Evolutionary conservation across 2,329 filamentous ascomycete genomes (phyloP).

Genomic region (Ploettnerulaceae sp.): DNA sequence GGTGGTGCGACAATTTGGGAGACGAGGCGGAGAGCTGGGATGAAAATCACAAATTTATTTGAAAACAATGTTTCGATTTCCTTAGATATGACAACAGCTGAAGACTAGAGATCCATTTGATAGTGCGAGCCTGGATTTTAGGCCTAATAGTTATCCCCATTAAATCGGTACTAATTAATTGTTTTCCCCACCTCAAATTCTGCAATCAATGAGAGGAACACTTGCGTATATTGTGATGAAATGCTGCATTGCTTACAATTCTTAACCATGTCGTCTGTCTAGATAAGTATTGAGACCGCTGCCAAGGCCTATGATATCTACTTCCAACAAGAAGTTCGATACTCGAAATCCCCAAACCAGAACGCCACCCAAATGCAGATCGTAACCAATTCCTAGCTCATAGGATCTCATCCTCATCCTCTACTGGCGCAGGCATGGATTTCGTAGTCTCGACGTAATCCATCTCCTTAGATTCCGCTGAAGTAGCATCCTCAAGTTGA

Average conservation of each 20-base stretch:
- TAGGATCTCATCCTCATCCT: conserved; percentile 28
- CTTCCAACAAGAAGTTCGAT: background rate
- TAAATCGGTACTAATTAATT: too few species aligned
- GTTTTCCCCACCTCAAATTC: too few species aligned
- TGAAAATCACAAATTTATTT: too few species aligned
- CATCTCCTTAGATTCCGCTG: conserved; percentile 7
- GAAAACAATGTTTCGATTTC: too few species aligned
- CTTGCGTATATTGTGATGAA: too few species aligned
- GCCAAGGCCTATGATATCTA: conserved; percentile 23
- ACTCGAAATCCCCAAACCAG: conserved; percentile 11
- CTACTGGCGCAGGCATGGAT: conserved; percentile 4
- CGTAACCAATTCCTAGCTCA: conserved; percentile 12
- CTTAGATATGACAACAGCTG: too few species aligned
- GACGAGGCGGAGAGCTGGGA: background rate
- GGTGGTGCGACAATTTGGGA: conserved; percentile 1
- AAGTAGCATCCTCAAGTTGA: conserved; percentile 13
- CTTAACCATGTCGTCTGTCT: too few species aligned
- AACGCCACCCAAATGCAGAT: conserved; percentile 23
- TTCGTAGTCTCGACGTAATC: conserved; percentile 7
- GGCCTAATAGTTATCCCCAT: too few species aligned
- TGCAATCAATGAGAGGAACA: too few species aligned
- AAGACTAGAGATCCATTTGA: too few species aligned
- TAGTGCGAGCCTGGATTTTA: too few species aligned
- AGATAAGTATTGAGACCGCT: background rate
- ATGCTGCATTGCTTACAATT: too few species aligned